Evolutionary conservation across 345 rosid species (phyloP).

Genomic region (Sisymbrium irio): DNA sequence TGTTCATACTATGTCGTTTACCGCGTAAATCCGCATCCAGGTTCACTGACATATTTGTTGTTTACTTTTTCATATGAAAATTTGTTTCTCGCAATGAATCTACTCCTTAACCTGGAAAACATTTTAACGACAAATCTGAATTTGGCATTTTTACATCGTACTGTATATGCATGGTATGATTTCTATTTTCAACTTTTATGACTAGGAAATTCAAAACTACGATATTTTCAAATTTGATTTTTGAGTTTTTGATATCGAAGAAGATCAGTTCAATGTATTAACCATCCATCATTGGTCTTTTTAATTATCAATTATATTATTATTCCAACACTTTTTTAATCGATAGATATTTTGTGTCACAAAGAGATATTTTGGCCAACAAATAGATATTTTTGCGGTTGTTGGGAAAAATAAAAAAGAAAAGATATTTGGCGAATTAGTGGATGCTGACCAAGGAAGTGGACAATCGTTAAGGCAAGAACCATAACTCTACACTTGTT

Average conservation of each 20-base stretch:
- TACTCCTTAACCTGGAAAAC: neutral
- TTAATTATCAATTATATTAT: neutral
- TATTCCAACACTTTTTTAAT: neutral
- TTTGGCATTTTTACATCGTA: neutral
- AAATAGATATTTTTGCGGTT: neutral
- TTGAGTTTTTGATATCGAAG: neutral
- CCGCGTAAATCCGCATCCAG: neutral
- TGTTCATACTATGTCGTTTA: too few relatives aligned
- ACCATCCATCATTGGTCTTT: neutral
- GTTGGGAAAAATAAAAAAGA: neutral
- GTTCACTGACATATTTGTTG: neutral
- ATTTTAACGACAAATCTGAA: neutral
- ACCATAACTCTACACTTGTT: neutral
- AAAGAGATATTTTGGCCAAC: neutral
- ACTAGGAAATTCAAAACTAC: neutral
- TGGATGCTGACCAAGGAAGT: too few relatives aligned
- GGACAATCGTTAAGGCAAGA: neutral
- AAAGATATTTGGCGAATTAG: neutral
- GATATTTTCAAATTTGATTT: neutral
- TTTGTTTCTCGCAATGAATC: neutral
- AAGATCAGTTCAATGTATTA: neutral
- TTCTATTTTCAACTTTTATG: neutral
- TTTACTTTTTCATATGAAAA: neutral
- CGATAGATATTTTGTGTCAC: neutral
- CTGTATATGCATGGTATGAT: neutral